These are phyloP conservation scores for Xylaria sp. DNA, from an alignment of 2,329 filamentous ascomycete genomes.

Conservation along the genomic window DNA sequence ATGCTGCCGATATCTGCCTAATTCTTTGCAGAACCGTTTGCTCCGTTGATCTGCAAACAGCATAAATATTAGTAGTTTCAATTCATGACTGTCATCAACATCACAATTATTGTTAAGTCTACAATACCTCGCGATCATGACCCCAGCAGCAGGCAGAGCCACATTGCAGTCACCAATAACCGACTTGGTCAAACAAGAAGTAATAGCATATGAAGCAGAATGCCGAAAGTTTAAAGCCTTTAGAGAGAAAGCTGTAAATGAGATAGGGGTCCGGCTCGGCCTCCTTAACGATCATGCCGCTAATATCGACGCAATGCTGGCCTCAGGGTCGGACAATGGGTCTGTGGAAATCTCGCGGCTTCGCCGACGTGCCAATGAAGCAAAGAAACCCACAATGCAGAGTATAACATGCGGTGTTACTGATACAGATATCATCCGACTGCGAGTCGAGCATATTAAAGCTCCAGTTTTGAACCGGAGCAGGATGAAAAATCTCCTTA, in stretches of 20 bases:
- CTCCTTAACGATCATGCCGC: neutral
- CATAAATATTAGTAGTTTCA: neutral
- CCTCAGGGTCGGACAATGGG: neutral
- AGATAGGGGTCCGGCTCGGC: neutral
- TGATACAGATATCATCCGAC: neutral
- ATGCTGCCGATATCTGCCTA: neutral
- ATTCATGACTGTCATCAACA: neutral
- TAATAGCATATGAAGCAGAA: neutral
- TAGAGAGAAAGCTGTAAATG: neutral
- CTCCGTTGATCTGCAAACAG: neutral
- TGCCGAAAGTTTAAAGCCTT: slow-evolving; percentile 1
- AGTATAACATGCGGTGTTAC: neutral
- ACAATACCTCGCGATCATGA: neutral
- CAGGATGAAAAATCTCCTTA: neutral
- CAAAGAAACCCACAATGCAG: neutral
- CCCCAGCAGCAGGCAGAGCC: neutral
- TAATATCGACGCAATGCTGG: neutral
- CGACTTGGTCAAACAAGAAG: too few relatives aligned
- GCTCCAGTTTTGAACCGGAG: neutral
- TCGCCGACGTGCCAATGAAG: neutral
- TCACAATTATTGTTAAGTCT: neutral
- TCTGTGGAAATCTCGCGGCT: neutral
- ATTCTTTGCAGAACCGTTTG: neutral
- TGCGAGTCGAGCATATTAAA: neutral
- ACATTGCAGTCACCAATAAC: neutral